Evolutionary conservation across 2,329 filamentous ascomycete genomes (phyloP).

Genomic region (Aspergillus oerlinghausenensis): DNA sequence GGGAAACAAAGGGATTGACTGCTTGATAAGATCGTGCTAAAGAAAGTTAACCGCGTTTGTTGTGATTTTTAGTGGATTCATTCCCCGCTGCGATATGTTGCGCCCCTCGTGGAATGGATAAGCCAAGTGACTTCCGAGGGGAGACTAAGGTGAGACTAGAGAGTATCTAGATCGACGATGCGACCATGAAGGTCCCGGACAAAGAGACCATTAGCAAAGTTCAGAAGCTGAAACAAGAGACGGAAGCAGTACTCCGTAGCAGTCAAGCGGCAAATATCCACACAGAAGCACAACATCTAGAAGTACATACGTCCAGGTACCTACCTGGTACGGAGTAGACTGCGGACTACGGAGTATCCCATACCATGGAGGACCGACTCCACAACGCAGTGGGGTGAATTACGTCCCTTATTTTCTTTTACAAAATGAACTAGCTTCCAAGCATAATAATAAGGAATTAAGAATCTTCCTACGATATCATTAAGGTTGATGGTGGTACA

Average conservation of each 20-base stretch:
- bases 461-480: no score
- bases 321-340: no score
- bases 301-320: no score
- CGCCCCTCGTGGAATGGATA: not conserved
- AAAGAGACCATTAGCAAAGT: not conserved
- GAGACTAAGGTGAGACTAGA: not conserved
- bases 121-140: not conserved
- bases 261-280: not conserved
- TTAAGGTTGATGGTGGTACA: not conserved
- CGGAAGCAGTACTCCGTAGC: not conserved
- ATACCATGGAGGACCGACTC: no score
- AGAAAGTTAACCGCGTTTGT: not conserved
- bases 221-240: not conserved
- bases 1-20: not conserved
- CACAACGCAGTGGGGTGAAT: no score
- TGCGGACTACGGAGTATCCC: no score
- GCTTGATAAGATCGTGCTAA: not conserved
- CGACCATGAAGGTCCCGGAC: not conserved
- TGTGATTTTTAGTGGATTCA: not conserved
- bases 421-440: not conserved
- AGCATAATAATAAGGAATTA: not conserved
- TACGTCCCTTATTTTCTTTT: not conserved
- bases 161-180: not conserved
- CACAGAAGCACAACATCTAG: no score
- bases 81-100: constrained; percentile 3